Base-by-base conservation (phyloP, 1,139 yeast species). In the Schizosaccharomyces versatilis region DNA sequence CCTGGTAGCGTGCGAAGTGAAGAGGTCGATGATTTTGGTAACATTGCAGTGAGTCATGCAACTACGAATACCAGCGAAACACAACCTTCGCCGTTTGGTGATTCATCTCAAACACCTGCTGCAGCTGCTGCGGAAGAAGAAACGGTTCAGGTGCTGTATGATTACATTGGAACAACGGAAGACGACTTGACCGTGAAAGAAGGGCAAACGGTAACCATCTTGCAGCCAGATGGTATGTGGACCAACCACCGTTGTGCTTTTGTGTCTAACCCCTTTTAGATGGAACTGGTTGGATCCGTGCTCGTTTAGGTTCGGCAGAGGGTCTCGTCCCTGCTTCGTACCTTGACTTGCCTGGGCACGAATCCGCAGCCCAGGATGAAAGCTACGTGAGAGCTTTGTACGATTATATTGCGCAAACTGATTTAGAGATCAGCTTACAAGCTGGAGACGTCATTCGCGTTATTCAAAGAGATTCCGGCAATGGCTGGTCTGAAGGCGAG, bases 401-500 rank as follows among this genome's bases (percentile, higher is more conserved):
- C 66, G 86, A 81, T 60, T 90, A 88, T 65, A 71, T 66, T 12
- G 94, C 95, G 0, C 83, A 79, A 60, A 95, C 88, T 7, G 83
- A 77, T 24, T 94, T 84, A 62, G 98, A 90, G 67, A 66, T 93
- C 56, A 73, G 77, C 24, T 77, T 90, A 17, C 63, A 62, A 7
- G 80, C 77, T 0, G 96, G 96, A 0, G 97, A 90, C 60, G 72
- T 73, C 57, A 77, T 85, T n/a, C 75, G 77, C 2, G 73, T 84
- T 19, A 71, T 81, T 47, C 77, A 76, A 49, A 84, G 77, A 53
- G 90, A 84, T 59, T 81, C 81, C 57, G 95, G 94, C 6, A 81
- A 81, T 59, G 99, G 99, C 0, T 90, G 99, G 99, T 86, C 96
- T 1, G 84, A 81, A 62, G 98, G 97, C 6, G 56, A 48, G 36